Percentiles rank a stretch among this genome's conserved stretches.
These are phyloP conservation scores for Raffaelea ambrosiae DNA, from an alignment of 2,329 filamentous ascomycete genomes.

Conservation along the genomic window DNA sequence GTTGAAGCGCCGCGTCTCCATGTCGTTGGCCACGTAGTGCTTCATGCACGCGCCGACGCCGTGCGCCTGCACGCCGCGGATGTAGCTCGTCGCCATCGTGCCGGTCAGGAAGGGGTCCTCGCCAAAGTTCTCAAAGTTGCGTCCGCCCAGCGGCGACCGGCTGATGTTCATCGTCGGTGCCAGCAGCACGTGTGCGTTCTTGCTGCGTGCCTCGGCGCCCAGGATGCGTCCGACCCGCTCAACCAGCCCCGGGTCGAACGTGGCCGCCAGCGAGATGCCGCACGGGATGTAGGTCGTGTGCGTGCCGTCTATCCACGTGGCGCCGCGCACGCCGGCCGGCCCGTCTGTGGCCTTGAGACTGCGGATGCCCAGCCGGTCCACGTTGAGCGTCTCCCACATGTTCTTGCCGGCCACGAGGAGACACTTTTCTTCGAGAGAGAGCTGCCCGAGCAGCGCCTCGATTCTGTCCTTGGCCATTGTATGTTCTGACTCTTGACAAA, in stretches of 20 bases:
- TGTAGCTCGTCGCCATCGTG: conserved; percentile 3
- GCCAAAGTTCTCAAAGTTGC: conserved; percentile 57
- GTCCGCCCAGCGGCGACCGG: conserved; percentile 51
- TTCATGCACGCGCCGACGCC: conserved; percentile 7
- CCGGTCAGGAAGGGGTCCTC: conserved; percentile 34
- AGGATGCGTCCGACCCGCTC: conserved; percentile 25
- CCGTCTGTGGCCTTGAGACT: conserved; percentile 54
- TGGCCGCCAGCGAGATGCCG: conserved; percentile 64
- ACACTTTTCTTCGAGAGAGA: conserved; percentile 12
- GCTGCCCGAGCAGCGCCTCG: conserved; percentile 1
- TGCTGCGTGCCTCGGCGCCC: conserved; percentile 48
- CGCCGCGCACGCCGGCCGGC: conserved; percentile 61
- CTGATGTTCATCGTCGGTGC: conserved; percentile 49
- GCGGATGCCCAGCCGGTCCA: conserved; percentile 10
- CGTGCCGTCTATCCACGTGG: conserved; percentile 59
- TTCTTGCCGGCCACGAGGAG: conserved; percentile 9
- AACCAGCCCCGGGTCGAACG: conserved; percentile 5
- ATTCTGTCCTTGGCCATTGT: too few relatives aligned
- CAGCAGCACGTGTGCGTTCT: conserved; percentile 49
- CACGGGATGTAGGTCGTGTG: conserved; percentile 74
- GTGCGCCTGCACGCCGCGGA: conserved; percentile 4
- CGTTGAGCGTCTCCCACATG: conserved; percentile 12
- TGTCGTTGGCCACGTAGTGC: conserved; percentile 62
- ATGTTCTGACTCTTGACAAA: too few relatives aligned
- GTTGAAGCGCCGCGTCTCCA: conserved; percentile 59